Evolutionary conservation across 768 basidiomycete genomes (phyloP), one percentile per base, ranked within the genome.

Genomic region (Rhizopogon vesiculosus): DNA sequence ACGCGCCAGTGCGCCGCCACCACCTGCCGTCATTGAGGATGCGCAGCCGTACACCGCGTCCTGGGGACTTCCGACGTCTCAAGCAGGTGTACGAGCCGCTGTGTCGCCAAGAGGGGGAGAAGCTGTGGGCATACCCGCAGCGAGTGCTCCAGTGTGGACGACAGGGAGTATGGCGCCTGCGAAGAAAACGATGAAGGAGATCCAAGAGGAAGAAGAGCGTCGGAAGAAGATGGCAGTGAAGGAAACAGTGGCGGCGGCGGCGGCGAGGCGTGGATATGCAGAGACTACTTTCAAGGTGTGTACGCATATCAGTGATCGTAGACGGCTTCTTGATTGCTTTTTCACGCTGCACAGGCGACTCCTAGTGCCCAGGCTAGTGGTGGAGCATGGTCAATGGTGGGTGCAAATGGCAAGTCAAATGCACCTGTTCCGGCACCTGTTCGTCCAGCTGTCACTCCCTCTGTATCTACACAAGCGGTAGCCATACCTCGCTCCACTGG

Each of bases 141-240:
- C 69, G 31, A 51, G 70, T 19, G 51, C 65, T 9, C 80, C 84
- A 15, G 92, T 91, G 18, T 96, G 93, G 92, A 88, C 86, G 9
- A 84, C 78, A 62, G 73, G 80, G 15, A 72, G 71, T 25, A 86
- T 84, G 65, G 69, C 78, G 7, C 73, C 74, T 9, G 67, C 76
- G 3, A 95, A 93, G 78, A 97, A 93, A 78, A 91, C 91, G 2
- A 87, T 99, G 87, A 98, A 96, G 76, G 94, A 99, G 75, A 99
- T 99, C 41, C 92, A 96, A 66, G 96, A 98, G 71, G 97, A 99
- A 64, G 97, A 99, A 66, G 93, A 96, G 71, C 82, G 76, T 59
- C 81, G 88, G 59, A 94, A 93, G 77, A 89, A 86, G 70, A 62
- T 73, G 29, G 77, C 77, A 1, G 71, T 74, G 7, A 87, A 86